Percentiles rank a stretch among this genome's conserved stretches.
These are phyloP conservation scores for Aureobasidium sp. DNA, from an alignment of 2,329 filamentous ascomycete genomes.

Conservation along the genomic window DNA sequence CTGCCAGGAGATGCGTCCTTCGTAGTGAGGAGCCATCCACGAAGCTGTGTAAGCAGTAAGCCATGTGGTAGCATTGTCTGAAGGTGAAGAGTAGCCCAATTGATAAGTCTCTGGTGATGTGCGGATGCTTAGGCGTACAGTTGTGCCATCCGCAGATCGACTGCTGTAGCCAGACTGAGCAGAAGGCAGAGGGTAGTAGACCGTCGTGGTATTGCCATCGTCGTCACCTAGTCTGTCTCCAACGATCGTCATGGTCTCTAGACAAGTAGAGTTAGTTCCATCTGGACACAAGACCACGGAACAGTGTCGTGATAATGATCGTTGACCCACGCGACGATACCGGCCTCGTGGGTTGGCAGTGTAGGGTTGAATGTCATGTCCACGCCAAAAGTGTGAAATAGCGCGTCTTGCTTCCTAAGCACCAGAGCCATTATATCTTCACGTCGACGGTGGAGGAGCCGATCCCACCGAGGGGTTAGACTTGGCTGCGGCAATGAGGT, in stretches of 20 bases:
- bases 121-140: neutral
- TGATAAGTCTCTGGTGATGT: neutral
- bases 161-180: neutral
- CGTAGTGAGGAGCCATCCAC: neutral
- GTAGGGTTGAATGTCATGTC: neutral
- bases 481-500: neutral
- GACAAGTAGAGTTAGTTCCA: neutral
- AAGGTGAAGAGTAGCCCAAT: neutral
- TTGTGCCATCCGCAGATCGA: neutral
- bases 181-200: neutral
- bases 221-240: neutral
- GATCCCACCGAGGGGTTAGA: neutral
- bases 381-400: neutral
- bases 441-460: neutral
- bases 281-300: neutral
- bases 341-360: neutral
- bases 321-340: neutral
- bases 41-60: neutral
- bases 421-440: neutral
- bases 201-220: neutral
- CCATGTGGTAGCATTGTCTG: neutral
- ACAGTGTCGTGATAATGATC: neutral
- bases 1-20: neutral
- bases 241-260: neutral
- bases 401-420: neutral